Conservation (phyloP, 2,329 filamentous ascomycete genomes). For the Sphaerostilbella broomeana region DNA sequence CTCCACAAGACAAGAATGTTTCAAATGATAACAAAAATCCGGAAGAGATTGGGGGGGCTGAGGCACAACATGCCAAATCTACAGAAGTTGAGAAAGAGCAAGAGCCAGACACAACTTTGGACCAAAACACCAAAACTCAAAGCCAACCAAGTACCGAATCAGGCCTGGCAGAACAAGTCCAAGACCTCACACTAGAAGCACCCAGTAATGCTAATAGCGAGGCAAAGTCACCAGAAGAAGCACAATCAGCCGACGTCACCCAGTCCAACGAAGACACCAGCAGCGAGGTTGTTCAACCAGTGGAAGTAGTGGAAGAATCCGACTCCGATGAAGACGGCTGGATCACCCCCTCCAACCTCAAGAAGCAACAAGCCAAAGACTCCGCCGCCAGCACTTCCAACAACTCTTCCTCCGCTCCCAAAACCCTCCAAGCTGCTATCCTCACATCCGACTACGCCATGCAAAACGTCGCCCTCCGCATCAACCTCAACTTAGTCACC, state of each 20-base stretch:
- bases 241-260: slow-evolving; percentile 3
- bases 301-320: slow-evolving; percentile 35
- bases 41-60: no score
- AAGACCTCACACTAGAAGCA: slow-evolving; percentile 19
- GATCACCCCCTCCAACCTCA: slow-evolving; percentile 92
- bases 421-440: slow-evolving; percentile 76
- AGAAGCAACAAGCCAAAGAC: slow-evolving; percentile 71
- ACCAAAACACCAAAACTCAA: slow-evolving; percentile 15
- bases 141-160: slow-evolving; percentile 14
- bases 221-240: neutral
- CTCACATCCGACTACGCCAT: slow-evolving; percentile 95
- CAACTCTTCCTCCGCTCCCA: slow-evolving; percentile 47
- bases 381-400: slow-evolving; percentile 38
- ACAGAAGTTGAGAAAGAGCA: slow-evolving; percentile 6
- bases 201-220: neutral
- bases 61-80: slow-evolving; percentile 13
- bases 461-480: slow-evolving; percentile 92
- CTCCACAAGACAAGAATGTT: slow-evolving; percentile 21
- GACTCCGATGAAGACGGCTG: slow-evolving; percentile 62
- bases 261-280: slow-evolving; percentile 11
- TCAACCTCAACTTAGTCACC: slow-evolving; percentile 87
- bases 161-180: slow-evolving; percentile 18
- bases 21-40: slow-evolving; percentile 19
- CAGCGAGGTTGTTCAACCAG: slow-evolving; percentile 20
- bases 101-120: neutral